A percentile compares a stretch with the other conserved stretches of the same genome.
Conservation (phyloP, 2,329 filamentous ascomycete species). For the Rhynchosporium agropyri region DNA sequence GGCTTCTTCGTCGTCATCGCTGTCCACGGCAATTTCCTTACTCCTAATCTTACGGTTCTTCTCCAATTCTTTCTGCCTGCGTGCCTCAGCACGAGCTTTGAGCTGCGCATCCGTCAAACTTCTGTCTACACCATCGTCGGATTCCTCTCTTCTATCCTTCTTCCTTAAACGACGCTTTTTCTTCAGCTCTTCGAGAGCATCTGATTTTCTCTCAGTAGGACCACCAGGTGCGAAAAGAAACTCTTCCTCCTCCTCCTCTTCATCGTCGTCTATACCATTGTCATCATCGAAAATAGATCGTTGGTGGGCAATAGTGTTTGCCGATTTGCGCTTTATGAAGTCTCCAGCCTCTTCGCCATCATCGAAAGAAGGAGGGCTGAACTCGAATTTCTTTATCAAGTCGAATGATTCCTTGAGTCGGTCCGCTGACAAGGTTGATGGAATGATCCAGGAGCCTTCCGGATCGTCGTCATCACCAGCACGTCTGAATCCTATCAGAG, state of each 20-base stretch:
- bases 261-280: slow-evolving; percentile 56
- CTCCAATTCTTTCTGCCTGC: slow-evolving; percentile 70
- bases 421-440: slow-evolving; percentile 63
- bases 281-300: slow-evolving; percentile 72
- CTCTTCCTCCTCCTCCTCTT: slow-evolving; percentile 54
- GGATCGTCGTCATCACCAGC: slow-evolving; percentile 62
- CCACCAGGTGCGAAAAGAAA: slow-evolving; percentile 70
- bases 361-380: slow-evolving; percentile 76
- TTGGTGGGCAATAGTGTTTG: slow-evolving; percentile 51
- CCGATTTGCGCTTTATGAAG: slow-evolving; percentile 71
- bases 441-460: slow-evolving; percentile 79
- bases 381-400: slow-evolving; percentile 75
- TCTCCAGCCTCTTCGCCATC: slow-evolving; percentile 70
- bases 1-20: slow-evolving; percentile 82
- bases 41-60: slow-evolving; percentile 83
- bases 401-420: slow-evolving; percentile 70
- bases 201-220: slow-evolving; percentile 57
- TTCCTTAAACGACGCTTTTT: slow-evolving; percentile 55
- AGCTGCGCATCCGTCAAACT: slow-evolving; percentile 64
- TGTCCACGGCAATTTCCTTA: slow-evolving; percentile 75
- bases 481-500: slow-evolving; percentile 69
- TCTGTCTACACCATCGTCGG: slow-evolving; percentile 42
- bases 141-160: slow-evolving; percentile 45
- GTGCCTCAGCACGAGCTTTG: slow-evolving; percentile 59
- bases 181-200: slow-evolving; percentile 57